phyloP scores from a whole-genome alignment of 495 filamentous ascomycete species.

The Cenococcum geophilum region DNA sequence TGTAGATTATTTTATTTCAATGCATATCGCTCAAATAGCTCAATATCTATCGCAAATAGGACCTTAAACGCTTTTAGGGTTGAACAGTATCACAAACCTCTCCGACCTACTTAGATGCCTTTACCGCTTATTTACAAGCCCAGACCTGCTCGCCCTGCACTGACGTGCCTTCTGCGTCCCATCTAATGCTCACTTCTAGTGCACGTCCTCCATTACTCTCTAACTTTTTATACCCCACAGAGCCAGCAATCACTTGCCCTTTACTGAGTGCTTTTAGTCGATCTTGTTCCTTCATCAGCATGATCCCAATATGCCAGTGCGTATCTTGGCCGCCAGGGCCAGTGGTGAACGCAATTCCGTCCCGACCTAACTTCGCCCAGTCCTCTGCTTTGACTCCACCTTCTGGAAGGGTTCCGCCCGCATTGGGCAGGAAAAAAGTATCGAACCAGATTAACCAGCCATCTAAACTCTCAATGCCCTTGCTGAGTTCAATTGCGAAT shows the following conservation, averaged over 20 bases:
- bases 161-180: background rate
- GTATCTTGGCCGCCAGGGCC: slow-evolving; percentile 36
- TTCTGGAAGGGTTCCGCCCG: slow-evolving; percentile 29
- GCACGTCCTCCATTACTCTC: background rate
- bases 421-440: slow-evolving; percentile 52
- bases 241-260: background rate
- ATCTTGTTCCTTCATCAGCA: slow-evolving; percentile 30
- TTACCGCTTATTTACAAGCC: background rate
- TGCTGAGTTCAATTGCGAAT: slow-evolving; percentile 49
- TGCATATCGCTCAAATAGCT: too few relatives aligned
- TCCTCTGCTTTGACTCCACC: slow-evolving; percentile 31
- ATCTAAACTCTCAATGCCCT: slow-evolving; percentile 53
- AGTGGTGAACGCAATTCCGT: slow-evolving; percentile 42
- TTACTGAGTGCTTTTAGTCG: background rate
- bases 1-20: too few relatives aligned
- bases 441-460: slow-evolving; percentile 62
- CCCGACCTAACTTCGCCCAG: slow-evolving; percentile 32
- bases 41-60: too few relatives aligned
- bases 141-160: background rate
- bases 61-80: too few relatives aligned
- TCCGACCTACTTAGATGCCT: too few relatives aligned
- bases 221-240: background rate
- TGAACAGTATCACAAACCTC: too few relatives aligned
- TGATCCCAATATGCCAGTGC: slow-evolving; percentile 39
- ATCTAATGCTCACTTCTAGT: background rate